Evolutionary conservation across 495 filamentous ascomycete genomes (phyloP).

Genomic region (Penicillium simplicissimum): DNA sequence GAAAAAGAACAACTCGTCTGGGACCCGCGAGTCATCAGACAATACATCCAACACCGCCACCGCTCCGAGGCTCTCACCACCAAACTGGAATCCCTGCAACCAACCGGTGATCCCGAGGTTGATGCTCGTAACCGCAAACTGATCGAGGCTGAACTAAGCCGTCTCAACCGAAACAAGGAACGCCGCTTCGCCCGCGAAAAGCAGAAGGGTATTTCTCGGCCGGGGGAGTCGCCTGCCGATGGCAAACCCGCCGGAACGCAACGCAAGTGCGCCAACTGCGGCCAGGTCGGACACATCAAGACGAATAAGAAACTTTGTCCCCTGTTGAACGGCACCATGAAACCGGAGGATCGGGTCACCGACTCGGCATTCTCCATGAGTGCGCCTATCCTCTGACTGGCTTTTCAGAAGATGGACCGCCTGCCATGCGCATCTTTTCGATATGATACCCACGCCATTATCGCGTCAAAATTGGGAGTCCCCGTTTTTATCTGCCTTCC

Average conservation of each 20-base stretch:
- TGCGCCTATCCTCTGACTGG: slow-evolving; percentile 38
- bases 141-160: slow-evolving; percentile 73
- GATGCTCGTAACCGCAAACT: slow-evolving; percentile 60
- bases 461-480: background rate
- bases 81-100: slow-evolving; percentile 63
- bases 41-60: slow-evolving; percentile 57
- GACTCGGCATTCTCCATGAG: slow-evolving; percentile 57
- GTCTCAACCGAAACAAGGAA: slow-evolving; percentile 87
- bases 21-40: slow-evolving; percentile 72
- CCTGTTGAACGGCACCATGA: slow-evolving; percentile 83
- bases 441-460: slow-evolving; percentile 8
- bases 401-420: background rate
- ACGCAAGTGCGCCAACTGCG: slow-evolving; percentile 96
- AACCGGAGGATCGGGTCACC: slow-evolving; percentile 61
- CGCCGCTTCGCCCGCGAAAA: slow-evolving; percentile 89
- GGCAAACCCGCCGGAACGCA: slow-evolving; percentile 67
- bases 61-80: slow-evolving; percentile 63
- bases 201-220: slow-evolving; percentile 63
- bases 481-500: background rate
- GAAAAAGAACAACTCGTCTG: slow-evolving; percentile 62
- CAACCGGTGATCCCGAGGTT: slow-evolving; percentile 75
- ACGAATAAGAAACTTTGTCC: slow-evolving; percentile 99
- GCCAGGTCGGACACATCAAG: slow-evolving; percentile 94
- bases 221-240: slow-evolving; percentile 44
- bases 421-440: background rate